phyloP scores from a whole-genome alignment of 108 stramenopile species.

The Cyclostephanos tholiformis region DNA sequence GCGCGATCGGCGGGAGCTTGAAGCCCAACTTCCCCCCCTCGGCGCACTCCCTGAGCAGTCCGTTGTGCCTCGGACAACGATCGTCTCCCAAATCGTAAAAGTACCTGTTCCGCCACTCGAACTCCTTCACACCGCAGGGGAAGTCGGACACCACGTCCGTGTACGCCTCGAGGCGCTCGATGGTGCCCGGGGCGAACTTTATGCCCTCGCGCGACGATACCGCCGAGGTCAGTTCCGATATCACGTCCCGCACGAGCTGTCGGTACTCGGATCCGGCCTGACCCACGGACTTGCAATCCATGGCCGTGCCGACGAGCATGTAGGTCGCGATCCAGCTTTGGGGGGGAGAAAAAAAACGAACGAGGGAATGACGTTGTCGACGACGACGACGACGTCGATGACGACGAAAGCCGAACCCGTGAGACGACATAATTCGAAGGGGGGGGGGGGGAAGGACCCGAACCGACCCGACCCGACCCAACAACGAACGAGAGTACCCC shows the following conservation, averaged over 20 bases:
- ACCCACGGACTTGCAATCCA: constrained; percentile 78
- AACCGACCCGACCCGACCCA: too few relatives aligned
- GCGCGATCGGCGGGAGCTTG: constrained; percentile 53
- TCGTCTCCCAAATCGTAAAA: constrained; percentile 76
- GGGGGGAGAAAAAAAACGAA: too few relatives aligned
- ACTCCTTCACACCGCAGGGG: constrained; percentile 93
- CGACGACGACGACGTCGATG: too few relatives aligned
- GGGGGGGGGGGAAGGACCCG: too few relatives aligned
- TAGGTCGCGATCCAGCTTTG: constrained; percentile 85
- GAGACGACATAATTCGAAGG: too few relatives aligned
- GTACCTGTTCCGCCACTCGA: constrained; percentile 91
- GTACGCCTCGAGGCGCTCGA: constrained; percentile 84
- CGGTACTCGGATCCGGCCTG: constrained; percentile 67
- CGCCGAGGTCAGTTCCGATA: constrained; percentile 67
- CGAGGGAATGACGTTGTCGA: not conserved
- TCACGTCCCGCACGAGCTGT: constrained; percentile 65
- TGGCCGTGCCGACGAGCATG: constrained; percentile 89
- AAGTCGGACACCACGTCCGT: constrained; percentile 90
- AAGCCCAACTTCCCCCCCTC: constrained; percentile 65
- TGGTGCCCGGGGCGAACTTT: constrained; percentile 54
- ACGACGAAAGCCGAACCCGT: too few relatives aligned
- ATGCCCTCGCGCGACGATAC: constrained; percentile 68
- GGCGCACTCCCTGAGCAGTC: constrained; percentile 62
- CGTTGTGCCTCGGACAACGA: constrained; percentile 72
- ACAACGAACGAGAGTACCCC: too few relatives aligned